These are phyloP conservation scores for Chytriomyces sp. DNA, from an alignment of 192 early-diverging fungal genomes.

Conservation along the genomic window DNA sequence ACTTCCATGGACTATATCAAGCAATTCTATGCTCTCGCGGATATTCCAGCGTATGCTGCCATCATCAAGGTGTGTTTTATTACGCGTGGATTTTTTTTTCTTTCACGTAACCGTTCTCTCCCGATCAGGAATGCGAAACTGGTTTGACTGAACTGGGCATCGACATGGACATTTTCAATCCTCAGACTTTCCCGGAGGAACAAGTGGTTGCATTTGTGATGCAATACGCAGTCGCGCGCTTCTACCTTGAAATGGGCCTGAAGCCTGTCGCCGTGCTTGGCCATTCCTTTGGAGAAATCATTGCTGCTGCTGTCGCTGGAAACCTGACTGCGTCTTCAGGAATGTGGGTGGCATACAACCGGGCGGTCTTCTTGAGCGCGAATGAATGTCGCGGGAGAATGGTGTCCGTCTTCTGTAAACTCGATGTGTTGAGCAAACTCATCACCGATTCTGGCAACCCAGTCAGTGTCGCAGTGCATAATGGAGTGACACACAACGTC, in stretches of 20 bases:
- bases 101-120: too few species aligned
- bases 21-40: too few species aligned
- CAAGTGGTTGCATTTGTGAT: slow-evolving; percentile 2
- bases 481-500: not conserved
- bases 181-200: not conserved
- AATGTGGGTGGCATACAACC: not conserved
- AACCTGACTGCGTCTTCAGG: not conserved
- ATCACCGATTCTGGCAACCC: not conserved
- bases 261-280: slow-evolving; percentile 1
- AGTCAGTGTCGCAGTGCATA: not conserved
- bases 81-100: too few species aligned
- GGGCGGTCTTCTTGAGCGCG: not conserved
- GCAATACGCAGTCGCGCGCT: slow-evolving; percentile 9
- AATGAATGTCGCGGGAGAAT: not conserved
- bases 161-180: not conserved
- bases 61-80: slow-evolving; percentile 1
- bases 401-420: not conserved
- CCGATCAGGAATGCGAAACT: not conserved
- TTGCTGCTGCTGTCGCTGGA: slow-evolving; percentile 17
- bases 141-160: slow-evolving; percentile 4
- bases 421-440: not conserved
- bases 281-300: slow-evolving; percentile 25
- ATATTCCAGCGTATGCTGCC: not conserved
- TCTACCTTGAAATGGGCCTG: not conserved
- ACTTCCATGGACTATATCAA: slow-evolving; percentile 4